Percentiles rank a stretch among this genome's conserved stretches.
phyloP scores from a whole-genome alignment of 78 protist genomes.

The Monocercomonoides exilis region DNA sequence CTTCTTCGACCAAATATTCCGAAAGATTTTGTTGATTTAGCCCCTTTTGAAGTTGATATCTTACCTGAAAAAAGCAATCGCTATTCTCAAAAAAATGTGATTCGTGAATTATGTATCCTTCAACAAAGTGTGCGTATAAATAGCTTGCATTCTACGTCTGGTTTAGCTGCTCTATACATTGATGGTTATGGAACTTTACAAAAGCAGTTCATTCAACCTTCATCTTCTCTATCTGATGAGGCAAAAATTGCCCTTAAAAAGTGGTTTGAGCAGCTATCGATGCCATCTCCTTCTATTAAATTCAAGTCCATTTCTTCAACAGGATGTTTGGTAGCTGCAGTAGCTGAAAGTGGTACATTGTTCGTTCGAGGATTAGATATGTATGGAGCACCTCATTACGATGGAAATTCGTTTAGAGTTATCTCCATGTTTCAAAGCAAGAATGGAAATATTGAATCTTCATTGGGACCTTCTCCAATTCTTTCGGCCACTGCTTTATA shows the following conservation, averaged over 20 bases:
- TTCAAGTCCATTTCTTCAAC: not conserved
- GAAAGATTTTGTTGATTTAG: too few relatives aligned
- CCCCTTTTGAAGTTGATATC: too few relatives aligned
- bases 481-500: not conserved
- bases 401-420: too few relatives aligned
- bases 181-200: not conserved
- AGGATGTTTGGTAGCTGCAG: not conserved
- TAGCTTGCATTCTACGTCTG: not conserved
- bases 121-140: not conserved
- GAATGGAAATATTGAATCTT: not conserved
- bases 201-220: not conserved
- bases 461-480: not conserved
- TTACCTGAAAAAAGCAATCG: too few relatives aligned
- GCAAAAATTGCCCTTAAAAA: not conserved
- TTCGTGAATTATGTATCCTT: not conserved
- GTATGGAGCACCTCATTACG: not conserved
- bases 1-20: too few relatives aligned
- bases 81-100: too few relatives aligned
- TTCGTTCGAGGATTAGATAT: not conserved
- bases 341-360: not conserved
- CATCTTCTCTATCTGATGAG: not conserved
- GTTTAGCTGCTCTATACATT: not conserved
- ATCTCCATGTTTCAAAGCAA: too few relatives aligned
- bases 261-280: not conserved
- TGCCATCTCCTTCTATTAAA: not conserved